Base-by-base conservation (phyloP, 2,329 filamentous ascomycete genomes). In the Cylindrodendrum hubeiense region DNA sequence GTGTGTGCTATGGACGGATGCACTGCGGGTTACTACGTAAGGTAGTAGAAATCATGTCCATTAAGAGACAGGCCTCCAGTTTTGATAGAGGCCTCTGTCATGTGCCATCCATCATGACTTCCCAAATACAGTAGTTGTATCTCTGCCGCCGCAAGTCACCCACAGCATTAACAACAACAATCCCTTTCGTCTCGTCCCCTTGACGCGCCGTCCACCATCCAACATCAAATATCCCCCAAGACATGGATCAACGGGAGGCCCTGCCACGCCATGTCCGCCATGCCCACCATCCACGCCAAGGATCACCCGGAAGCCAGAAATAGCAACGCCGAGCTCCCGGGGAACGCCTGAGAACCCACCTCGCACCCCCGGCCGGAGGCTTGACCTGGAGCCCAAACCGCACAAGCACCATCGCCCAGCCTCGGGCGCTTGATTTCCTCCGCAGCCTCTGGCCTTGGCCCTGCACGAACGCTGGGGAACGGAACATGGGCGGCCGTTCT, bases 291-390 rank as follows among this genome's bases (percentile, higher is more conserved):
- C 57, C 60, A 19, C 44, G 49, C 54, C 54, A 54, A 21, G 34
- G 41, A 43, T 49, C 53, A 39, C 24, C 53, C 21, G 62, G 56
- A 61, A 59, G 44, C 66, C 60, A 39, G 60, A 60, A 71, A 71
- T 67, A 69, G 56, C 60, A 71, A 66, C 56, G 39, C 53, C 21
- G 55, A 61, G 60, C 46, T 44, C 46, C 56, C 56, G n/a, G 26
- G 9, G n/a, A 50, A 15, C 47, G 30, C n/a, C n/a, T 21, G 26
- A 50, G 47, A 33, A n/a, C 26, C 47, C 47, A 33, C 47, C 12
- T 46, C 28, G 15, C 53, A 70, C 54, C 67, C 57, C 44, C 41
- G 49, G 33, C 19, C 21, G 21, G 33, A 53, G 34, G 30, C 50
- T 44, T 67, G 58, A 58, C 57, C 55, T 66, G 56, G 53, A 56